Conservation (phyloP, 2,329 filamentous ascomycete species). For the Aschersonia sp. region DNA sequence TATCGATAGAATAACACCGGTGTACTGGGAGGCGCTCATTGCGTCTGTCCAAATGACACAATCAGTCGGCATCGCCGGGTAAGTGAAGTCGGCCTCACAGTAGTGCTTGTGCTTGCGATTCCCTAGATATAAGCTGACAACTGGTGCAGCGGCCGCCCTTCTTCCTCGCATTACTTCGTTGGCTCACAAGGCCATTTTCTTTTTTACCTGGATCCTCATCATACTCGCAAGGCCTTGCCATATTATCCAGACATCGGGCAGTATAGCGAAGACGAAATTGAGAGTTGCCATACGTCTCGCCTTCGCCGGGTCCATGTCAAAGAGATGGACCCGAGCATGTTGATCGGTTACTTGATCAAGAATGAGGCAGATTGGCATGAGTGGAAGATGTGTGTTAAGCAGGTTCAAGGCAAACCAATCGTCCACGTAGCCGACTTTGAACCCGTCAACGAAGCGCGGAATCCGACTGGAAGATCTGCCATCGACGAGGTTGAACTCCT, state of each 20-base stretch:
- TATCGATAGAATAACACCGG: conserved; percentile 84
- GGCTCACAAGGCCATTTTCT: conserved; percentile 55
- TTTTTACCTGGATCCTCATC: conserved; percentile 92
- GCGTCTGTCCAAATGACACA: conserved; percentile 74
- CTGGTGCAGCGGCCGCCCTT: conserved; percentile 61
- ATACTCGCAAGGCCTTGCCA: conserved; percentile 60
- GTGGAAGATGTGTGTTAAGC: conserved; percentile 65
- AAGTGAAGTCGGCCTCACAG: conserved; percentile 15
- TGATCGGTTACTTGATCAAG: conserved; percentile 81
- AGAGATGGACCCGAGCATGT: conserved; percentile 97
- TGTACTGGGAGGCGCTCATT: conserved; percentile 91
- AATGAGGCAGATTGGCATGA: conserved; percentile 70
- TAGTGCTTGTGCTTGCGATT: no score
- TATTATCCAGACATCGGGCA: conserved; percentile 39
- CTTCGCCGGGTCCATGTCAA: conserved; percentile 69
- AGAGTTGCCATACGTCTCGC: conserved; percentile 76
- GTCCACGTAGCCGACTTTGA: conserved; percentile 70
- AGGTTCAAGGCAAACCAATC: conserved; percentile 68
- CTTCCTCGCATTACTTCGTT: conserved; percentile 59
- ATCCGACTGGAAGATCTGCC: conserved; percentile 50
- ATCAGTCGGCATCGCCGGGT: conserved; percentile 94
- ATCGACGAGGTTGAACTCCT: conserved; percentile 84
- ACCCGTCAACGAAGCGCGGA: conserved; percentile 35
- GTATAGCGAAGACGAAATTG: conserved; percentile 59
- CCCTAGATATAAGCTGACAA: not conserved